A percentile compares a stretch with the other conserved stretches of the same genome.
Conservation (phyloP, 2,329 filamentous ascomycete species). For the Fusarium bulbicola region DNA sequence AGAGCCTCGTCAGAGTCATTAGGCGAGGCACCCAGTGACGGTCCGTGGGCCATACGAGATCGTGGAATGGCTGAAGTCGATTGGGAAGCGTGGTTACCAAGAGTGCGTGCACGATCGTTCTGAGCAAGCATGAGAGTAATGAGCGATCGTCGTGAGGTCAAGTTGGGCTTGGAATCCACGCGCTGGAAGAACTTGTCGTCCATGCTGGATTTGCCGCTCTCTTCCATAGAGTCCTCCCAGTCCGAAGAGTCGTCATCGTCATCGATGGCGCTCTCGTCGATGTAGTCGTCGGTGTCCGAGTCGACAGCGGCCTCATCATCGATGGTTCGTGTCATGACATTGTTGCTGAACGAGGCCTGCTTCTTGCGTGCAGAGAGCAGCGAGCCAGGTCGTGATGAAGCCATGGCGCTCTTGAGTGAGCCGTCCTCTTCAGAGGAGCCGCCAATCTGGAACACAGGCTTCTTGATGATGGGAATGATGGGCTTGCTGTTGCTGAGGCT, state of each 20-base stretch:
- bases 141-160: constrained; percentile 86
- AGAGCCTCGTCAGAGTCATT: constrained; percentile 70
- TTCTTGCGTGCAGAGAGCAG: constrained; percentile 68
- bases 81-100: constrained; percentile 75
- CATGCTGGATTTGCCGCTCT: constrained; percentile 83
- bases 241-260: constrained; percentile 72
- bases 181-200: constrained; percentile 89
- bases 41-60: constrained; percentile 60
- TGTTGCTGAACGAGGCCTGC: constrained; percentile 82
- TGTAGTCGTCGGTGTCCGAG: constrained; percentile 72
- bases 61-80: constrained; percentile 75
- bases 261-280: constrained; percentile 85
- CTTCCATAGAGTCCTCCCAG: constrained; percentile 75
- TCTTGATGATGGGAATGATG: constrained; percentile 44
- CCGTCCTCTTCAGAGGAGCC: constrained; percentile 79
- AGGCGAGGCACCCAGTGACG: constrained; percentile 58
- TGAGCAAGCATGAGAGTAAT: constrained; percentile 89
- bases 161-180: constrained; percentile 85
- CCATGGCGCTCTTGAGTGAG: constrained; percentile 69
- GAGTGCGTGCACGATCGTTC: constrained; percentile 73
- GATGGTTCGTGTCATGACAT: constrained; percentile 74
- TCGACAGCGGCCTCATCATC: constrained; percentile 63
- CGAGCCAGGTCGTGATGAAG: constrained; percentile 55
- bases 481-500: constrained; percentile 56
- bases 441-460: constrained; percentile 62